A percentile compares a stretch with the other conserved stretches of the same genome.
phyloP scores from a whole-genome alignment of 169 alveolate species.

The Plasmodium knowlesi region DNA sequence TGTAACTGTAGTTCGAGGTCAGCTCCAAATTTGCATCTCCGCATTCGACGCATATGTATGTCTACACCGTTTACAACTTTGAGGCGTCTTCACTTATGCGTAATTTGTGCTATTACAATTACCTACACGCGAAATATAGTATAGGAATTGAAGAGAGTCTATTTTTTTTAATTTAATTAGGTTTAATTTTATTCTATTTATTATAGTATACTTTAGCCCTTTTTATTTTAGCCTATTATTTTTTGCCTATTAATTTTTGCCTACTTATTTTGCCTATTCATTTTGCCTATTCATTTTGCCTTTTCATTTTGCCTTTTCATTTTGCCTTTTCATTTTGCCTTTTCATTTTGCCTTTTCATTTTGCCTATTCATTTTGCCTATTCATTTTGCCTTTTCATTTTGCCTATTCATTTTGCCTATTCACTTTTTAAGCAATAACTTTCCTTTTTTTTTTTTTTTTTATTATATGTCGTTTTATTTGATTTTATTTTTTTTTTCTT shows the following conservation, averaged over 20 bases:
- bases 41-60: neutral
- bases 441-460: neutral
- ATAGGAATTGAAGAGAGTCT: neutral
- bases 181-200: conserved; percentile 11
- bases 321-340: neutral
- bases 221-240: neutral
- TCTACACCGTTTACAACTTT: neutral
- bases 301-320: neutral
- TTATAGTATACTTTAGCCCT: neutral
- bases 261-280: neutral
- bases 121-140: conserved; percentile 8
- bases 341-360: neutral
- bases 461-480: neutral
- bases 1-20: neutral
- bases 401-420: neutral
- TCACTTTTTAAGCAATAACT: neutral
- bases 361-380: neutral
- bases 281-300: neutral
- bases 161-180: conserved; percentile 9
- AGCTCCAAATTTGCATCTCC: neutral
- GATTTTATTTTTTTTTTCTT: neutral
- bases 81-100: neutral
- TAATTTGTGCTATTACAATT: conserved; percentile 14
- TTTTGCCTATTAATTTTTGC: neutral
- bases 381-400: neutral